Conservation (phyloP, 2,329 filamentous ascomycete genomes). For the Trichoderma harzianum region DNA sequence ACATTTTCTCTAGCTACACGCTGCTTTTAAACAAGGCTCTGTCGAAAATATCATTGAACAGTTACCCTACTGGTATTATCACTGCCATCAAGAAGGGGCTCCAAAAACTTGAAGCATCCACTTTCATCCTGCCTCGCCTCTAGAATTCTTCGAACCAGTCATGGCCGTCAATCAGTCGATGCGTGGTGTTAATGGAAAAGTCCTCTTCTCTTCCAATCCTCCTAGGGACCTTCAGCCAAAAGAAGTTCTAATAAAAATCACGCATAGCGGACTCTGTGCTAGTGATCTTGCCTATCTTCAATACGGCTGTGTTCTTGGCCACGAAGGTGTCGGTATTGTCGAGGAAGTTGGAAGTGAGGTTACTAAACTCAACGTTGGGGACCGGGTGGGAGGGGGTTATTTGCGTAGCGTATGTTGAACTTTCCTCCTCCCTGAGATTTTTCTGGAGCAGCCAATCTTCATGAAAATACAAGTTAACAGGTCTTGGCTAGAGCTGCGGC, state of each 20-base stretch:
- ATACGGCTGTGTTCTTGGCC: conserved; percentile 39
- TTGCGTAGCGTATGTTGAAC: not conserved
- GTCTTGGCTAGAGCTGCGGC: conserved; percentile 48
- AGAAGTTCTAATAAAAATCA: not conserved
- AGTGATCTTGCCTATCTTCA: not conserved
- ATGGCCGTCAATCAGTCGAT: not conserved
- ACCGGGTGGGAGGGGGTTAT: not conserved
- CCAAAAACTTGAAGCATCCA: not conserved
- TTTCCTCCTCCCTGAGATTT: not conserved
- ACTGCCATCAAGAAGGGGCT: not conserved
- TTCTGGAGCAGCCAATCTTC: not conserved
- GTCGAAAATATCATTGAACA: not conserved
- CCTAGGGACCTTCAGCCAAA: not conserved
- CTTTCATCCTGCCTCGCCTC: not conserved
- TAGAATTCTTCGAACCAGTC: not conserved
- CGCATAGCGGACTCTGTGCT: not conserved
- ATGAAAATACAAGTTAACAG: not conserved
- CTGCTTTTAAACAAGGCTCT: not conserved
- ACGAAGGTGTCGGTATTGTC: conserved; percentile 50
- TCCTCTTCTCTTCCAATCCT: not conserved
- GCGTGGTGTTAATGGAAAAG: not conserved
- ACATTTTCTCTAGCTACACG: not conserved
- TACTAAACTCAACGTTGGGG: conserved; percentile 22
- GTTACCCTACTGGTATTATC: not conserved
- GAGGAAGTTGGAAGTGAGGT: conserved; percentile 43